phyloP scores from a whole-genome alignment of 2,329 filamentous ascomycete species.

The Pseudogymnoascus sp. region DNA sequence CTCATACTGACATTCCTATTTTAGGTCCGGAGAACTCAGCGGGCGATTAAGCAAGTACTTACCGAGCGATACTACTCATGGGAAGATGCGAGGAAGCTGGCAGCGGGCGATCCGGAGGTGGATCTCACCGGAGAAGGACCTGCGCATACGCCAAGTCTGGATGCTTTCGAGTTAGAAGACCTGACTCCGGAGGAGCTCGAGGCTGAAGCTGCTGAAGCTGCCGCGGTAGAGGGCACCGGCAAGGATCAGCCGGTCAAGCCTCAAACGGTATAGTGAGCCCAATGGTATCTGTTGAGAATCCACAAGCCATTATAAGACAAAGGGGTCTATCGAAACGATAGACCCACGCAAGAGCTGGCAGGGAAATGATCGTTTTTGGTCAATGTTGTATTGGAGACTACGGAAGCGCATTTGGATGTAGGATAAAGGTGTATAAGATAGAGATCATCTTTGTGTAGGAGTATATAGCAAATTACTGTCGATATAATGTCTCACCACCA shows the following conservation, averaged over 20 bases:
- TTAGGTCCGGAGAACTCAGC: conserved; percentile 71
- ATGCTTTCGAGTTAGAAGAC: conserved; percentile 18
- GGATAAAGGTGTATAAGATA: conserved; percentile 7
- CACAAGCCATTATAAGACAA: conserved; percentile 7
- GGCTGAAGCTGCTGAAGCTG: neutral
- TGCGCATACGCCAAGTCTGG: conserved; percentile 19
- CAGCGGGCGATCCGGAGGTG: conserved; percentile 58
- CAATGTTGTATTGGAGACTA: conserved; percentile 7
- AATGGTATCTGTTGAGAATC: neutral
- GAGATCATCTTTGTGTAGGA: conserved; percentile 6
- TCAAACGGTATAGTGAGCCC: neutral
- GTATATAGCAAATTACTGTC: conserved; percentile 5
- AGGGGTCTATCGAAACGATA: neutral
- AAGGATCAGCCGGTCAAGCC: conserved; percentile 1
- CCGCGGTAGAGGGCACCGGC: neutral
- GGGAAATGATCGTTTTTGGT: neutral
- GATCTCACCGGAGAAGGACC: conserved; percentile 32
- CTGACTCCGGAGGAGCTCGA: conserved; percentile 14
- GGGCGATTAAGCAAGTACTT: conserved; percentile 72
- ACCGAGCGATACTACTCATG: conserved; percentile 86
- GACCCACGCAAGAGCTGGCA: neutral
- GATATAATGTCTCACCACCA: conserved; percentile 2
- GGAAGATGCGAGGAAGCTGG: conserved; percentile 64
- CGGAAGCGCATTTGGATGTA: conserved; percentile 3
- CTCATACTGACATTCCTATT: conserved; percentile 13